Conservation (phyloP, 1,284 basidiomycete genomes). For the Bondarzewia mesenterica region DNA sequence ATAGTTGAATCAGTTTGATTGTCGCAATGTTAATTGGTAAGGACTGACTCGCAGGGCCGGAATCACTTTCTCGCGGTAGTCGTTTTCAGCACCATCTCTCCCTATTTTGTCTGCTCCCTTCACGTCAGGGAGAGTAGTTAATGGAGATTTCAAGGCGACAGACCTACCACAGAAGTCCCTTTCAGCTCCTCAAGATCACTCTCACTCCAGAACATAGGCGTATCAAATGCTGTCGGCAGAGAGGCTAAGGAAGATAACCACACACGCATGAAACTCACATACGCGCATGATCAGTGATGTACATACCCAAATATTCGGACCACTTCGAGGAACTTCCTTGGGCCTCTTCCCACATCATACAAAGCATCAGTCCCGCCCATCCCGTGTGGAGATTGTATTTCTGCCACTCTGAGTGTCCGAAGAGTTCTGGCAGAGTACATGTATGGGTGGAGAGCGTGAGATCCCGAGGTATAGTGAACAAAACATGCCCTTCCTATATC, state of each 20-base stretch:
- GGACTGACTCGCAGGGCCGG: constrained; percentile 42
- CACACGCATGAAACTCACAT: too few species aligned
- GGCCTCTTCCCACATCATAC: constrained; percentile 91
- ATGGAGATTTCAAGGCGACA: constrained; percentile 23
- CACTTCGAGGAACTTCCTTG: constrained; percentile 52
- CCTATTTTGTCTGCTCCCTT: constrained; percentile 73
- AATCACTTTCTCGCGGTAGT: constrained; percentile 59
- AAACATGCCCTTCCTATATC: constrained; percentile 54
- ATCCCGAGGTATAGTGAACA: constrained; percentile 81
- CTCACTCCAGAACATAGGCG: constrained; percentile 92
- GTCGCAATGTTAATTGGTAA: background rate
- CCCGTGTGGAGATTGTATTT: constrained; percentile 51
- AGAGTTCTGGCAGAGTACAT: constrained; percentile 49
- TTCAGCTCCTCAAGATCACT: constrained; percentile 70
- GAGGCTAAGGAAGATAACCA: constrained; percentile 29
- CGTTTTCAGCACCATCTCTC: constrained; percentile 71
- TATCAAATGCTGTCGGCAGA: constrained; percentile 74
- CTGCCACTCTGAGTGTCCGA: constrained; percentile 60
- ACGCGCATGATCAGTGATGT: background rate
- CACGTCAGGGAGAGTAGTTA: constrained; percentile 6
- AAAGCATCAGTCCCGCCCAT: constrained; percentile 86
- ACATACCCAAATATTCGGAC: constrained; percentile 61
- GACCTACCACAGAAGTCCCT: constrained; percentile 84
- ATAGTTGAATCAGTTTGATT: background rate
- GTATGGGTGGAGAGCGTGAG: constrained; percentile 78